Percentiles rank a stretch among this genome's conserved stretches.
Evolutionary conservation across 1,284 basidiomycete genomes (phyloP).

Genomic region (Farysia itapuensis): DNA sequence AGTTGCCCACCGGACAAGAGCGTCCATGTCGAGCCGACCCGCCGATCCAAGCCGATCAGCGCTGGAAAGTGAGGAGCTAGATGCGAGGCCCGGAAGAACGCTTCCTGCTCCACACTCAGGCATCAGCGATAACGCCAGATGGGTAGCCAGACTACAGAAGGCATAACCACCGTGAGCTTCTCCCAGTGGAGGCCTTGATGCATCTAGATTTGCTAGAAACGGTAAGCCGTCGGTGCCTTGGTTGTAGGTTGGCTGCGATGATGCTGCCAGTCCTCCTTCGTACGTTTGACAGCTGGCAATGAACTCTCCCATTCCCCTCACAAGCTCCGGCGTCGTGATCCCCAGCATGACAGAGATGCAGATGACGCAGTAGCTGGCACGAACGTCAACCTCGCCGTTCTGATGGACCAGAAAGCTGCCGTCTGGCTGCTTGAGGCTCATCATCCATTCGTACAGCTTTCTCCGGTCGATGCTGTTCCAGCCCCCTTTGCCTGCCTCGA

Average conservation of each 20-base stretch:
- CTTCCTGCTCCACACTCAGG: constrained; percentile 1
- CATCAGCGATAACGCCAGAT: constrained; percentile 74
- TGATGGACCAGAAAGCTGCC: constrained; percentile 89
- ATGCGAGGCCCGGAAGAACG: constrained; percentile 1
- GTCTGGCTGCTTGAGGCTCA: constrained; percentile 88
- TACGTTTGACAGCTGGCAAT: constrained; percentile 85
- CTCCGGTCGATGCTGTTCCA: constrained; percentile 61
- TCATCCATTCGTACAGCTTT: constrained; percentile 83
- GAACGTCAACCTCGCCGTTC: constrained; percentile 89
- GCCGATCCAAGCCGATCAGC: background rate
- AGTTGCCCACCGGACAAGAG: constrained; percentile 77
- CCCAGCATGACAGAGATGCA: constrained; percentile 73
- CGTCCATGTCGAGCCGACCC: constrained; percentile 67
- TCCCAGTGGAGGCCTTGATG: constrained; percentile 70
- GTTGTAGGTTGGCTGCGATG: constrained; percentile 70
- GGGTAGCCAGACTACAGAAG: constrained; percentile 83
- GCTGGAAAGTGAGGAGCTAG: background rate
- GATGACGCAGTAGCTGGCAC: constrained; percentile 76
- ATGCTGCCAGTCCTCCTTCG: constrained; percentile 90
- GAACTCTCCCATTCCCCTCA: constrained; percentile 64
- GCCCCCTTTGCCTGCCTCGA: constrained; percentile 47
- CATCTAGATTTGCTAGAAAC: constrained; percentile 6
- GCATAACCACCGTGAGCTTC: constrained; percentile 99
- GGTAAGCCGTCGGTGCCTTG: constrained; percentile 10
- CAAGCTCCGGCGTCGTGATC: constrained; percentile 82